Conservation (phyloP, 139 green algal species). For the Picochlorum sp. region DNA sequence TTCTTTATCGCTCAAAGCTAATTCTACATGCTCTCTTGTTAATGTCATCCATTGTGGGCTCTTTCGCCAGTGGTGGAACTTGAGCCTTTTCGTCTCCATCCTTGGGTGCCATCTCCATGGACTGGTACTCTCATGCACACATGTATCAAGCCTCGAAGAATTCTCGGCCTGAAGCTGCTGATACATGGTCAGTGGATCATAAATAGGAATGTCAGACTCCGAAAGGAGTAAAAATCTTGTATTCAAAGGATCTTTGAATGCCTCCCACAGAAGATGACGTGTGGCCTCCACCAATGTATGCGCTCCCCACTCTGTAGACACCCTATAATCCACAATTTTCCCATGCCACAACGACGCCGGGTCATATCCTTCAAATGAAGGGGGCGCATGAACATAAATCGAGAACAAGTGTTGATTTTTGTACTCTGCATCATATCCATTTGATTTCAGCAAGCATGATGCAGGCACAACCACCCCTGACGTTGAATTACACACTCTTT, state of each 20-base stretch:
- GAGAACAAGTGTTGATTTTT: conserved; percentile 32
- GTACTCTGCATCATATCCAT: background rate
- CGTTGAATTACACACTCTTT: background rate
- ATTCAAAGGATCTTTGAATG: background rate
- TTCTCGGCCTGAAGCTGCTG: conserved; percentile 22
- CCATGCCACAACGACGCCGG: background rate
- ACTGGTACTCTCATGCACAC: background rate
- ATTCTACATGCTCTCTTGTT: conserved; percentile 14
- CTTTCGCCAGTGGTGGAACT: conserved; percentile 21
- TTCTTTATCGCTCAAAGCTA: conserved; percentile 20
- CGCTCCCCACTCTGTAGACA: conserved; percentile 15
- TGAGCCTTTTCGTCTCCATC: conserved; percentile 1
- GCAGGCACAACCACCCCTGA: background rate
- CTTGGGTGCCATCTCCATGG: conserved; percentile 15
- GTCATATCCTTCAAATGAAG: conserved; percentile 1
- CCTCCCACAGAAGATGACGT: background rate
- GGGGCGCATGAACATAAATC: conserved; percentile 31
- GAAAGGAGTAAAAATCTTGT: conserved; percentile 19
- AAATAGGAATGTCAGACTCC: conserved; percentile 25
- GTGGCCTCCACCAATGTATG: background rate
- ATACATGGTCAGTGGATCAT: conserved; percentile 25
- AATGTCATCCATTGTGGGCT: conserved; percentile 25
- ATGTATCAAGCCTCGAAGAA: background rate
- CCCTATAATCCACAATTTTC: conserved; percentile 12
- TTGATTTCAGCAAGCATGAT: background rate